phyloP scores from a whole-genome alignment of 164 flowering plant species.

The Kalanchoe fedtschenkoi region DNA sequence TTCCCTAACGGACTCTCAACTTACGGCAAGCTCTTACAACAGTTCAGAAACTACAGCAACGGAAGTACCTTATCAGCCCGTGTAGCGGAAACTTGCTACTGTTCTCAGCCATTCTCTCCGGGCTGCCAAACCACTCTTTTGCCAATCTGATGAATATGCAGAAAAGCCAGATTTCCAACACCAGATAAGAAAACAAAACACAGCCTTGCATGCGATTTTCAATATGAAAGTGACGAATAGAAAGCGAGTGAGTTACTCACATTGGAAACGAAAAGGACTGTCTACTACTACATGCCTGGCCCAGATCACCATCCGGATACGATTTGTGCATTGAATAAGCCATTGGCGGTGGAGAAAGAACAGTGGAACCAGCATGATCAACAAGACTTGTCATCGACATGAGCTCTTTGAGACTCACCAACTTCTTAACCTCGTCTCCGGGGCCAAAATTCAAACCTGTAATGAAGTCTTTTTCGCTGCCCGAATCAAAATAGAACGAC shows the following conservation, averaged over 20 bases:
- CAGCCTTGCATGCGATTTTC: too few species aligned
- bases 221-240: background rate
- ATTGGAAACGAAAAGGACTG: constrained; percentile 38
- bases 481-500: background rate
- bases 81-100: background rate
- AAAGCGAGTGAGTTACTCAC: background rate
- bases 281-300: constrained; percentile 21
- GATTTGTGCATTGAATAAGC: background rate
- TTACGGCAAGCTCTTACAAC: background rate
- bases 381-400: background rate
- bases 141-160: too few species aligned
- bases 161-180: too few species aligned
- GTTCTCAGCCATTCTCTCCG: constrained; percentile 18
- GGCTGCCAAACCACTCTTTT: constrained; percentile 22
- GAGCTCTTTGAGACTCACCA: background rate
- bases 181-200: too few species aligned
- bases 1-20: too few species aligned
- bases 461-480: background rate
- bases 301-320: too few species aligned
- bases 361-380: background rate
- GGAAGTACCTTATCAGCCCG: background rate
- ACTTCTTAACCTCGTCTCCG: background rate
- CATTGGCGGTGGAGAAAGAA: background rate
- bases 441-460: background rate
- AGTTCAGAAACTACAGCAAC: constrained; percentile 1